A percentile compares a stretch with the other conserved stretches of the same genome.
Evolutionary conservation across 306 rosid genomes (phyloP).

Genomic region (Castanea crenata): DNA sequence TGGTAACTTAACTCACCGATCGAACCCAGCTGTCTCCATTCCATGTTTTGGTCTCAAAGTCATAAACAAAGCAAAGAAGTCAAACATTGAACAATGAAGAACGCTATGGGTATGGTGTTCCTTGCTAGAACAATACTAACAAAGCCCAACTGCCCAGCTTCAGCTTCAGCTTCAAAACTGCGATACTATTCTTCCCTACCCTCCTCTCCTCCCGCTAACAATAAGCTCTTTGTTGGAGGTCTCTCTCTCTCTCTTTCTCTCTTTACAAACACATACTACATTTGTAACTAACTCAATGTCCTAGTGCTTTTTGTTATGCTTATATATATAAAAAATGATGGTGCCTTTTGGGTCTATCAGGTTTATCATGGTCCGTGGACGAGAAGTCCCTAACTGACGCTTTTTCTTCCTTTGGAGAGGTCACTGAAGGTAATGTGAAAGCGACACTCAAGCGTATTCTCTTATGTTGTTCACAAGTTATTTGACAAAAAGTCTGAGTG

Average conservation of each 20-base stretch:
- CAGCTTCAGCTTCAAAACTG: not conserved
- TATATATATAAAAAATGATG: not conserved
- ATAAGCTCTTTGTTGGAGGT: slow-evolving; percentile 86
- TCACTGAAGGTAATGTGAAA: slow-evolving; percentile 54
- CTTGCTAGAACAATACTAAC: slow-evolving; percentile 21
- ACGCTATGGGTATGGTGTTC: slow-evolving; percentile 3
- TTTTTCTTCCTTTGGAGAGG: slow-evolving; percentile 81
- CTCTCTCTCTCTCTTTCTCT: not conserved
- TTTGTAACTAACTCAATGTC: not conserved
- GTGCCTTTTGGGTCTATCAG: slow-evolving; percentile 39
- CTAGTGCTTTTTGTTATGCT: not conserved
- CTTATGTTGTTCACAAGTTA: not conserved
- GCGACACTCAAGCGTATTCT: not conserved
- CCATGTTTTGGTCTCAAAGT: no score
- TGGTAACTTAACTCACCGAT: no score
- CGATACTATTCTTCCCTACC: slow-evolving; percentile 48
- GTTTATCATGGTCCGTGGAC: slow-evolving; percentile 82
- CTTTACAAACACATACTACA: not conserved
- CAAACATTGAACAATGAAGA: slow-evolving; percentile 9
- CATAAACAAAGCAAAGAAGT: no score
- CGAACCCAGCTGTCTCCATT: no score
- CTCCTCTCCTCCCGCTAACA: slow-evolving; percentile 41
- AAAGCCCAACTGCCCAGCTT: slow-evolving; percentile 17
- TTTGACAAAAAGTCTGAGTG: slow-evolving; percentile 43
- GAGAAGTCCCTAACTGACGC: slow-evolving; percentile 77